phyloP scores from a whole-genome alignment of 2,329 filamentous ascomycete species.

The Monilinia laxa region DNA sequence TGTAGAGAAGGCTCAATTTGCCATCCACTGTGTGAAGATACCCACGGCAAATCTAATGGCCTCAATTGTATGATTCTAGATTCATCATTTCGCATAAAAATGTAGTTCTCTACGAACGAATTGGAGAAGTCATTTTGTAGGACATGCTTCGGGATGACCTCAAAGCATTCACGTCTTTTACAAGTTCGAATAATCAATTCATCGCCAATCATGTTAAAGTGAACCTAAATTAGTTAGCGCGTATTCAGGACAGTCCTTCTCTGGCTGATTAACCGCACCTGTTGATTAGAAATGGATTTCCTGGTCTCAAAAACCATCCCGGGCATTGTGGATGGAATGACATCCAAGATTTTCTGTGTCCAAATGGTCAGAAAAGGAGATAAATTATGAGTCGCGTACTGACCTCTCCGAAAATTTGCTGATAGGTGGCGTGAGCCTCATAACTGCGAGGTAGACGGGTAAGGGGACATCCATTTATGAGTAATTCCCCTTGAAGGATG shows the following conservation, averaged over 20 bases:
- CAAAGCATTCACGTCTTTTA: conserved; percentile 18
- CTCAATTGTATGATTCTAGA: conserved; percentile 30
- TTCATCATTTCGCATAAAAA: conserved; percentile 26
- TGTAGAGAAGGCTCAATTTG: conserved; percentile 20
- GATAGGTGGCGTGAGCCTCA: conserved; percentile 34
- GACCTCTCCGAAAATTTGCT: conserved; percentile 29
- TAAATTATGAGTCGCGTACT: not conserved
- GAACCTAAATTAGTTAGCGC: conserved; percentile 37
- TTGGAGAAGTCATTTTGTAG: conserved; percentile 27
- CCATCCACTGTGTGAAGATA: conserved; percentile 36
- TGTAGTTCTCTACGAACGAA: conserved; percentile 25
- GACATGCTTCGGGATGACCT: conserved; percentile 25
- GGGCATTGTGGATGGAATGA: conserved; percentile 39
- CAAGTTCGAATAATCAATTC: conserved; percentile 39
- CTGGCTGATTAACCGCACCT: conserved; percentile 28
- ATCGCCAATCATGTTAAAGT: conserved; percentile 35
- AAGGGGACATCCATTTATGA: conserved; percentile 53
- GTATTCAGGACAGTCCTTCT: too few species aligned
- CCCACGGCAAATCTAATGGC: conserved; percentile 37
- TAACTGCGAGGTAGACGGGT: conserved; percentile 49
- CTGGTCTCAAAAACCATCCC: conserved; percentile 43
- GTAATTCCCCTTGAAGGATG: conserved; percentile 51
- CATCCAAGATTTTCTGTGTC: conserved; percentile 24
- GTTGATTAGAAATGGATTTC: conserved; percentile 33
- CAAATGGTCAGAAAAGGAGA: conserved; percentile 16